Evolutionary conservation across 129 eudicot species (phyloP).

Genomic region (Arctium minus): DNA sequence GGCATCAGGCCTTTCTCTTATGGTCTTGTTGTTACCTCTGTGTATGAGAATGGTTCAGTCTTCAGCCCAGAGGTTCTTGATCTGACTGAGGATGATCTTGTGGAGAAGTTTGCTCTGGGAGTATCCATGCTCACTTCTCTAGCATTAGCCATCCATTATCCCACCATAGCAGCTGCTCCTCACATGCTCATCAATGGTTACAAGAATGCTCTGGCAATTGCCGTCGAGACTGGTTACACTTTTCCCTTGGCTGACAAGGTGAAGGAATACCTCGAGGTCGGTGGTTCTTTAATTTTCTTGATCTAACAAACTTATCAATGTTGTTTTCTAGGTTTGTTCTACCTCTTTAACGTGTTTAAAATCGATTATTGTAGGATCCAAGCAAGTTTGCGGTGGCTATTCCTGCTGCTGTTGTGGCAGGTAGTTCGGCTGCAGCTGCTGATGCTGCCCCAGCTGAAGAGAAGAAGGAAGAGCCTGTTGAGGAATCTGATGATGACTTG

Average conservation of each 20-base stretch:
- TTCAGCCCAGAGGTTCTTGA: constrained; percentile 71
- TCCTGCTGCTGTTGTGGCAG: constrained; percentile 22
- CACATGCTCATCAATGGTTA: constrained; percentile 75
- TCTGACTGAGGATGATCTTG: constrained; percentile 63
- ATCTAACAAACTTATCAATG: background rate
- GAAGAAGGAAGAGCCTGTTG: constrained; percentile 58
- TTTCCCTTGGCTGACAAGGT: constrained; percentile 67
- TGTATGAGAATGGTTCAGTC: constrained; percentile 66
- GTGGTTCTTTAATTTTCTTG: background rate
- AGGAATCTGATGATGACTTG: constrained; percentile 70
- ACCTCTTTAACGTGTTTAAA: background rate
- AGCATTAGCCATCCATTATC: constrained; percentile 57
- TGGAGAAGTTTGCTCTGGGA: constrained; percentile 64
- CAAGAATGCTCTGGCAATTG: constrained; percentile 65
- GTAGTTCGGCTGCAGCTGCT: constrained; percentile 34
- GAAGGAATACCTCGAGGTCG: constrained; percentile 67
- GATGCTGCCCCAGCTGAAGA: constrained; percentile 41
- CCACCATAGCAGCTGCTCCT: constrained; percentile 81
- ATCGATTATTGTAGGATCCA: constrained; percentile 44
- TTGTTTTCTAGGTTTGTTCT: background rate
- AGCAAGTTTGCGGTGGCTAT: constrained; percentile 68
- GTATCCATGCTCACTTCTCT: constrained; percentile 62
- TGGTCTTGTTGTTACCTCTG: constrained; percentile 57
- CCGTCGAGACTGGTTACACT: constrained; percentile 64
- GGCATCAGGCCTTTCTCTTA: constrained; percentile 82